Evolutionary conservation across 129 eudicot genomes (phyloP).

Genomic region (Logfia minima): DNA sequence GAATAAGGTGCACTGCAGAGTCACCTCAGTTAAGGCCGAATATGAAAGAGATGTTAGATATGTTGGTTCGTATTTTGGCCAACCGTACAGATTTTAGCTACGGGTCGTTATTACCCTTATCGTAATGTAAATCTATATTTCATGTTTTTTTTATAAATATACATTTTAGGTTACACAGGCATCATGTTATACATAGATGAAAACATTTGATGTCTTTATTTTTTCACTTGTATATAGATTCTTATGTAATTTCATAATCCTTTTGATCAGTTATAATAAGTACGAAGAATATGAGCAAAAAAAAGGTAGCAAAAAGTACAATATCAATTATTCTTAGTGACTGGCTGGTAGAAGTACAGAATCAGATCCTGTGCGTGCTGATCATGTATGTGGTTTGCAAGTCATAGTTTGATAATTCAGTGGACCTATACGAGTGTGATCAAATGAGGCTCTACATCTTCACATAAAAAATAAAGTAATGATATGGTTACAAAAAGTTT

Average conservation of each 20-base stretch:
- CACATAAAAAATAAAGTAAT: too few species aligned
- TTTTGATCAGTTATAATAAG: not conserved
- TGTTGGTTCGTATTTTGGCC: constrained; percentile 55
- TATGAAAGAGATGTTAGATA: constrained; percentile 82
- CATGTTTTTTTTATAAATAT: not conserved
- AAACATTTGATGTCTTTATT: not conserved
- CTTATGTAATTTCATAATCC: constrained; percentile 7
- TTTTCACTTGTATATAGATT: constrained; percentile 20
- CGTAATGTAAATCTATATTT: constrained; percentile 25
- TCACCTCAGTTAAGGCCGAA: constrained; percentile 82
- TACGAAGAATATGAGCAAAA: not conserved
- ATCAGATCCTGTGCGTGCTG: not conserved
- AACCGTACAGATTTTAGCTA: constrained; percentile 34
- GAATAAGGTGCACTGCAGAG: constrained; percentile 74
- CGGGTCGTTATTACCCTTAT: constrained; percentile 1
- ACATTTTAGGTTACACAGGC: constrained; percentile 1
- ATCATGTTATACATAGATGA: not conserved
- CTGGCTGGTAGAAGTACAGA: constrained; percentile 8
- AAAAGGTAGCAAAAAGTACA: not conserved
- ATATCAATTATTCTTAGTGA: not conserved
- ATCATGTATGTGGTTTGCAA: not conserved
- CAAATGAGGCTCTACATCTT: too few species aligned
- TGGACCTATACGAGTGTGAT: not conserved
- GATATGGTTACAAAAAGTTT: too few species aligned
- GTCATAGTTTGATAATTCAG: not conserved